Percentiles rank a stretch among this genome's conserved stretches.
These are phyloP conservation scores for Penicillium lividum DNA, from an alignment of 495 filamentous ascomycete genomes.

Conservation along the genomic window DNA sequence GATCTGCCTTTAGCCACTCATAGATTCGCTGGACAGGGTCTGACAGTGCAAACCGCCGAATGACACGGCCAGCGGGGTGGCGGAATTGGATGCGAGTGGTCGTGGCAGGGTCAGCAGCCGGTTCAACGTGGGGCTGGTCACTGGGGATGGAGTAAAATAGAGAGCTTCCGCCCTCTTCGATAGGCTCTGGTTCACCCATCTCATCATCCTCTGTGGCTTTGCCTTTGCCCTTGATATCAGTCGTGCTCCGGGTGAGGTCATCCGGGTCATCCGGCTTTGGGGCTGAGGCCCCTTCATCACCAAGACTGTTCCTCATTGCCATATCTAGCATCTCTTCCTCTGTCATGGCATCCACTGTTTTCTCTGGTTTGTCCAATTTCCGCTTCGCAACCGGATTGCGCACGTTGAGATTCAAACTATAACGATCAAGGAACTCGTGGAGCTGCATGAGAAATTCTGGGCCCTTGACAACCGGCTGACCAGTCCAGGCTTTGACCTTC, in stretches of 20 bases:
- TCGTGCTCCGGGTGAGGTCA: constrained; percentile 68
- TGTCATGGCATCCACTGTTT: constrained; percentile 83
- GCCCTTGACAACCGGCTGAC: constrained; percentile 71
- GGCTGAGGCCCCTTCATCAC: constrained; percentile 31
- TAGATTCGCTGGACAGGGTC: constrained; percentile 83
- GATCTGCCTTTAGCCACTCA: constrained; percentile 92
- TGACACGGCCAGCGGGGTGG: constrained; percentile 75
- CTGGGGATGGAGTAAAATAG: constrained; percentile 68
- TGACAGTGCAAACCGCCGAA: constrained; percentile 77
- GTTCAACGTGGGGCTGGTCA: constrained; percentile 74
- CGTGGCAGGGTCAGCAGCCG: constrained; percentile 62
- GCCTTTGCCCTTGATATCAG: constrained; percentile 66
- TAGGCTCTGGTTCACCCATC: constrained; percentile 32
- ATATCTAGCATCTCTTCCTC: constrained; percentile 96
- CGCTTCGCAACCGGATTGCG: constrained; percentile 89
- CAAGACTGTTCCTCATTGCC: constrained; percentile 85
- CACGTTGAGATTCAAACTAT: constrained; percentile 80
- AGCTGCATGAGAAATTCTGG: constrained; percentile 86
- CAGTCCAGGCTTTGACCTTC: constrained; percentile 95
- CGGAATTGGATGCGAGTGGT: constrained; percentile 91
- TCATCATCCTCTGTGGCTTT: constrained; percentile 45
- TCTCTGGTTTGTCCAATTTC: constrained; percentile 69
- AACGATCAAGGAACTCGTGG: constrained; percentile 93
- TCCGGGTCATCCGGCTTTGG: constrained; percentile 71
- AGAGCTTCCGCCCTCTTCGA: constrained; percentile 33